Conservation (phyloP, 768 basidiomycete genomes). For the Lactarius evosmus region DNA sequence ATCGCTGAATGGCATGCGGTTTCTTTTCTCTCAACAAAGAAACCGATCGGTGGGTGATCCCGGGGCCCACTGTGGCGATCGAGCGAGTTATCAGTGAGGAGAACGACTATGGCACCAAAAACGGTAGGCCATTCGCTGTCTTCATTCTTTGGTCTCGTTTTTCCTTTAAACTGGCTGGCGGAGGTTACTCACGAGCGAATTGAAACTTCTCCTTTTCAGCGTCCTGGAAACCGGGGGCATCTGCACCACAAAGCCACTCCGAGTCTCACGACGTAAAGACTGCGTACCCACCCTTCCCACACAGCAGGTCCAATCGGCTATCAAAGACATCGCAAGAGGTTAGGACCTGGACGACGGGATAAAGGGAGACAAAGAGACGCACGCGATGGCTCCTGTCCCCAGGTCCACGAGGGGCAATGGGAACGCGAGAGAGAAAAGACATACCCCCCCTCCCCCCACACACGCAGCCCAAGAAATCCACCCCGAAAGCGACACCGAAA, state of each 20-base stretch:
- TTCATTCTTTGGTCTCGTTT: no score
- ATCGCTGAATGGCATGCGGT: constrained; percentile 4
- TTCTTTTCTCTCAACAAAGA: no score
- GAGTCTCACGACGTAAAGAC: constrained; percentile 37
- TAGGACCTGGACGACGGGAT: neutral
- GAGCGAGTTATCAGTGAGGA: constrained; percentile 43
- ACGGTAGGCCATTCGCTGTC: no score
- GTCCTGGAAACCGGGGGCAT: constrained; percentile 4
- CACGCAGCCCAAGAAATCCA: neutral
- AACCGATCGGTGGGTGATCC: neutral
- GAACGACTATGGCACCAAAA: constrained; percentile 53
- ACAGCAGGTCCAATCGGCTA: neutral
- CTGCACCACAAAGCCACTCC: constrained; percentile 45
- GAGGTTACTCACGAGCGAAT: neutral
- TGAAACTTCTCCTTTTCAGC: neutral
- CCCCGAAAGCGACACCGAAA: neutral
- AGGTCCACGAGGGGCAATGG: neutral
- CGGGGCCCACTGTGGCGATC: constrained; percentile 30
- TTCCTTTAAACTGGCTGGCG: constrained; percentile 6
- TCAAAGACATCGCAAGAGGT: constrained; percentile 2
- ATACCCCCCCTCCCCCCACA: no score
- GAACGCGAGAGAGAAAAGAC: neutral
- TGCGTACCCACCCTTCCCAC: constrained; percentile 3
- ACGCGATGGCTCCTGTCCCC: no score
- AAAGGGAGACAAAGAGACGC: no score